Evolutionary conservation across 768 basidiomycete species (phyloP).

Genomic region (Stropharia rugosoannulata): DNA sequence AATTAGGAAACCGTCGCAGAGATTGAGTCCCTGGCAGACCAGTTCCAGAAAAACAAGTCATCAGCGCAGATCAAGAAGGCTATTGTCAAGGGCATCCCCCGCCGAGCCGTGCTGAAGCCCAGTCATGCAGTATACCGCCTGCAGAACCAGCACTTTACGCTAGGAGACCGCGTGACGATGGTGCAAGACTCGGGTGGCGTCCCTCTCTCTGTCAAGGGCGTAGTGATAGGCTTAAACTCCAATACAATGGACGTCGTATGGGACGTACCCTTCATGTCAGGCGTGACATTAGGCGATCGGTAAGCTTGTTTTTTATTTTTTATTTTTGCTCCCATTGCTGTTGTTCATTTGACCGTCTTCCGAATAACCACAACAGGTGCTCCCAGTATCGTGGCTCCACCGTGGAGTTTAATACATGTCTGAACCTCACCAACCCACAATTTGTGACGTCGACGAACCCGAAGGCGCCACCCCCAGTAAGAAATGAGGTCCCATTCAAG

Average conservation of each 20-base stretch:
- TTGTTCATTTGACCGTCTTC: no score
- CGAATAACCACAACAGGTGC: slow-evolving; percentile 9
- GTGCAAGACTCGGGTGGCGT: slow-evolving; percentile 94
- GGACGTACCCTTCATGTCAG: slow-evolving; percentile 96
- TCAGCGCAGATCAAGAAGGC: slow-evolving; percentile 78
- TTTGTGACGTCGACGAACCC: slow-evolving; percentile 77
- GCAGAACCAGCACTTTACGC: slow-evolving; percentile 81
- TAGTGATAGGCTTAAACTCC: slow-evolving; percentile 85
- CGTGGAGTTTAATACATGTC: slow-evolving; percentile 81
- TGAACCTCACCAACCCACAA: slow-evolving; percentile 87
- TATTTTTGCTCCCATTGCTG: no score
- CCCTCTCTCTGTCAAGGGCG: slow-evolving; percentile 88
- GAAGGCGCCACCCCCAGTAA: slow-evolving; percentile 48
- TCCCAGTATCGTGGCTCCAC: slow-evolving; percentile 80
- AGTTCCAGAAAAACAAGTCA: slow-evolving; percentile 59
- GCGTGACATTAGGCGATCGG: slow-evolving; percentile 83
- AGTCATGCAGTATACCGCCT: slow-evolving; percentile 86
- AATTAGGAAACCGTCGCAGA: slow-evolving; percentile 70
- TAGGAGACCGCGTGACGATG: slow-evolving; percentile 96
- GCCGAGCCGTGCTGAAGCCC: slow-evolving; percentile 92
- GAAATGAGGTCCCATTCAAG: slow-evolving; percentile 53
- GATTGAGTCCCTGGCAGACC: slow-evolving; percentile 77
- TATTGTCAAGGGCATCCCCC: slow-evolving; percentile 90
- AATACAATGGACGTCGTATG: slow-evolving; percentile 94
- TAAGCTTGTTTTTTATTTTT: slow-evolving; percentile 29